Percentiles rank a stretch among this genome's conserved stretches.
phyloP scores from a whole-genome alignment of 2,329 filamentous ascomycete genomes.

The Alternaria angustiovoidea region DNA sequence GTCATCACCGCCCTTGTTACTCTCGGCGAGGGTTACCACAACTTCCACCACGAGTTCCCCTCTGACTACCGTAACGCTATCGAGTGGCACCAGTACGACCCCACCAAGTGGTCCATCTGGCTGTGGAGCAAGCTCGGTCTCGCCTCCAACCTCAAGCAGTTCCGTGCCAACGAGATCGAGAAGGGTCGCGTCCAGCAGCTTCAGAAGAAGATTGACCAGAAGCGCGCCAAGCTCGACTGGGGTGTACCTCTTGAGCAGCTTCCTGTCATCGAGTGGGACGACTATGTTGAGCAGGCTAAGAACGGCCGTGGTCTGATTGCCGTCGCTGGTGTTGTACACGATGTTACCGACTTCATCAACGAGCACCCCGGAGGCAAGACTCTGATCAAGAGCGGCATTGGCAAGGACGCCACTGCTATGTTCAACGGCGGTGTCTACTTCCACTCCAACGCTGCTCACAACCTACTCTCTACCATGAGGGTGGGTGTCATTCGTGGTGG shows the following conservation, averaged over 20 bases:
- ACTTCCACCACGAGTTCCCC: slow-evolving; percentile 57
- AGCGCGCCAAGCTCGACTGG: slow-evolving; percentile 54
- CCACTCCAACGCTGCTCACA: slow-evolving; percentile 55
- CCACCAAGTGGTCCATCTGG: slow-evolving; percentile 57
- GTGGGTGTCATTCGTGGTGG: slow-evolving; percentile 55
- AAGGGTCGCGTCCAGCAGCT: slow-evolving; percentile 56
- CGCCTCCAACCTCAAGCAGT: slow-evolving; percentile 55
- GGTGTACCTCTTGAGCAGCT: slow-evolving; percentile 55
- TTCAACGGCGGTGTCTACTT: slow-evolving; percentile 56
- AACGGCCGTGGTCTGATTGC: slow-evolving; percentile 54
- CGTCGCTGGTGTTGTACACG: slow-evolving; percentile 54
- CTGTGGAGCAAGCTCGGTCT: slow-evolving; percentile 54
- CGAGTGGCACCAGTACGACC: slow-evolving; percentile 54
- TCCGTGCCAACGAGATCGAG: slow-evolving; percentile 56
- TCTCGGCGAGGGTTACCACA: slow-evolving; percentile 56
- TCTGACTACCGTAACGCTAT: slow-evolving; percentile 57
- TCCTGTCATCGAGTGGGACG: slow-evolving; percentile 56
- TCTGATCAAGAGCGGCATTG: slow-evolving; percentile 53
- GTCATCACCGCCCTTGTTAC: slow-evolving; percentile 54
- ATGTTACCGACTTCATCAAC: slow-evolving; percentile 54
- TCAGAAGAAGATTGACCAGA: slow-evolving; percentile 57
- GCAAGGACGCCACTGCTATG: slow-evolving; percentile 56
- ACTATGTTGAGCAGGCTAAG: slow-evolving; percentile 53
- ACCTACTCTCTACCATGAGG: slow-evolving; percentile 54
- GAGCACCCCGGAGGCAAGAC: slow-evolving; percentile 56